phyloP scores from a whole-genome alignment of 2,329 filamentous ascomycete genomes.

The Canariomyces notabilis region DNA sequence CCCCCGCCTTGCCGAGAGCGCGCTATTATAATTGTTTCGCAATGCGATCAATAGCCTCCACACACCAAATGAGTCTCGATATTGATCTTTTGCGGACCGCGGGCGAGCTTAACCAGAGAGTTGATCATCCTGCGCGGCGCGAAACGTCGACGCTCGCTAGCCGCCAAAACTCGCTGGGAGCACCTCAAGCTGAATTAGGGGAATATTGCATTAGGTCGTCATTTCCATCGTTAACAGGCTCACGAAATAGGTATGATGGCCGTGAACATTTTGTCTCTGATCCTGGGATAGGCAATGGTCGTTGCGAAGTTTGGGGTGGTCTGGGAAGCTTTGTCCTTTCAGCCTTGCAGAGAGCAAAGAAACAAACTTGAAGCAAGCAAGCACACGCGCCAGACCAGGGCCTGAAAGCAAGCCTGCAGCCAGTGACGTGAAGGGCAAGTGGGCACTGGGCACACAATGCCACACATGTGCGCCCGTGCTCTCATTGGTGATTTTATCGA shows the following conservation, averaged over 20 bases:
- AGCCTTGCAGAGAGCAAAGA: neutral
- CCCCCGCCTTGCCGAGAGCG: neutral
- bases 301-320: neutral
- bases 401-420: neutral
- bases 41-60: neutral
- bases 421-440: slow-evolving; percentile 15
- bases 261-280: neutral
- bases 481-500: slow-evolving; percentile 7
- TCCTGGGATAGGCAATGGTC: slow-evolving; percentile 3
- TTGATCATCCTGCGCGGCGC: slow-evolving; percentile 19
- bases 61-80: neutral
- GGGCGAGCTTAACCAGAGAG: too few species aligned
- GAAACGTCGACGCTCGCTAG: neutral
- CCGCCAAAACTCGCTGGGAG: neutral
- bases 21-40: neutral
- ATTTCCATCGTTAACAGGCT: slow-evolving; percentile 6
- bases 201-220: slow-evolving; percentile 6
- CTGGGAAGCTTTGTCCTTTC: slow-evolving; percentile 6
- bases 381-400: slow-evolving; percentile 11
- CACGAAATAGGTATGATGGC: neutral
- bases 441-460: too few species aligned
- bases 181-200: slow-evolving; percentile 3
- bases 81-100: slow-evolving; percentile 6
- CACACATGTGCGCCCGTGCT: neutral
- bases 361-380: too few species aligned